Evolutionary conservation across 345 rosid genomes (phyloP).

Genomic region (Eucalyptus albens): DNA sequence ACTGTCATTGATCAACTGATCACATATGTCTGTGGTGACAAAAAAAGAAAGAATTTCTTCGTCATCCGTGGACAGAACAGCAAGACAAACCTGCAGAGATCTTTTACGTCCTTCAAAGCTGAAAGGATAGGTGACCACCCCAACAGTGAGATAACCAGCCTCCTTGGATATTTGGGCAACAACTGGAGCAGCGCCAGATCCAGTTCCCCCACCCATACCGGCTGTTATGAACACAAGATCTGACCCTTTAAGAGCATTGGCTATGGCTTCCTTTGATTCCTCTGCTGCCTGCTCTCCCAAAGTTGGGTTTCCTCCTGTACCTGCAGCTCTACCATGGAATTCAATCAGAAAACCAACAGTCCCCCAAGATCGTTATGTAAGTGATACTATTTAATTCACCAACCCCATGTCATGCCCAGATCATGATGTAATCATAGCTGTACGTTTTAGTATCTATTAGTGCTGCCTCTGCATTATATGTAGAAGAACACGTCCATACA

Average conservation of each 20-base stretch:
- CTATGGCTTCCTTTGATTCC: constrained; percentile 87
- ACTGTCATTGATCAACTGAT: not conserved
- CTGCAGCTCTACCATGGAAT: constrained; percentile 19
- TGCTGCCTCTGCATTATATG: not conserved
- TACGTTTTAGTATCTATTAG: not conserved
- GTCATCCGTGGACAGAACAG: not conserved
- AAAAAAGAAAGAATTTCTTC: not conserved
- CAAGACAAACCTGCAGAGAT: constrained; percentile 54
- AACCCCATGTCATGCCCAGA: not conserved
- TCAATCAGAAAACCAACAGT: not conserved
- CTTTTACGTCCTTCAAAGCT: constrained; percentile 99
- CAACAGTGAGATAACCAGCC: constrained; percentile 93
- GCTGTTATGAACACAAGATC: constrained; percentile 97
- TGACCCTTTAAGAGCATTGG: constrained; percentile 89
- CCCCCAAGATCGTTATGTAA: not conserved
- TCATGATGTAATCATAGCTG: not conserved
- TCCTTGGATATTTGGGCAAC: constrained; percentile 90
- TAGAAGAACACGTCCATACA: not conserved
- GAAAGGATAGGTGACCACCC: constrained; percentile 97
- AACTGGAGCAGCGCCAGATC: constrained; percentile 99
- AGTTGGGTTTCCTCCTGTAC: constrained; percentile 94
- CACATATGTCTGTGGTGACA: not conserved
- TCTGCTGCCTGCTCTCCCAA: constrained; percentile 99
- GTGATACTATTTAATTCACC: not conserved
- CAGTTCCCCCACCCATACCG: constrained; percentile 99